phyloP scores from a whole-genome alignment of 129 eudicot species.

The Chrysanthemum makinoi region DNA sequence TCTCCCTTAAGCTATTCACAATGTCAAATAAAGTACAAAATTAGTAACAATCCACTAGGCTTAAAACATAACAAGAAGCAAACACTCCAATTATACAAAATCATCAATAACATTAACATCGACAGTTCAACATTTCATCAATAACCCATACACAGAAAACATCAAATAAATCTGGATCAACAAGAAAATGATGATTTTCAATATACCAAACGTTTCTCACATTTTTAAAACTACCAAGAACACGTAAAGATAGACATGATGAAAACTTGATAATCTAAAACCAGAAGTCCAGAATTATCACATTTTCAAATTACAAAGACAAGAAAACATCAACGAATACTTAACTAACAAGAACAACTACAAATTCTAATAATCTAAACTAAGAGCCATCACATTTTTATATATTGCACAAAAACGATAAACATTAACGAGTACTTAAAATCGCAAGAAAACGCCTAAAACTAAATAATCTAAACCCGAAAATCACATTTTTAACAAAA shows the following conservation, averaged over 20 bases:
- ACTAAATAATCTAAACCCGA: no score
- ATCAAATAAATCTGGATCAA: background rate
- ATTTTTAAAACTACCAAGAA: background rate
- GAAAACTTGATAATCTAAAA: no score
- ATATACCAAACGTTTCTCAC: background rate
- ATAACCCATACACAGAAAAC: background rate
- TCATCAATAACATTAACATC: background rate
- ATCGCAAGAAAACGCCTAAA: no score
- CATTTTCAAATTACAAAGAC: no score
- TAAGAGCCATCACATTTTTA: no score
- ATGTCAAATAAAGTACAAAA: slow-evolving; percentile 18
- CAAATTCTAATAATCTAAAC: no score
- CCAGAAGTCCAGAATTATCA: no score
- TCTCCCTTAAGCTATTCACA: background rate
- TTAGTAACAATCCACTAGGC: slow-evolving; percentile 21
- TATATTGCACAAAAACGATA: no score
- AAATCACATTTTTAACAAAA: no score
- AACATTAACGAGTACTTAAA: no score
- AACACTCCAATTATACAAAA: slow-evolving; percentile 3
- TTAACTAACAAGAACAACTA: no score
- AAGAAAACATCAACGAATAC: no score
- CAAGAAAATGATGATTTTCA: slow-evolving; percentile 1
- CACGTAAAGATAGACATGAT: background rate
- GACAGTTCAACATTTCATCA: background rate
- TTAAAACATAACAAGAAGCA: background rate